Base-by-base conservation (phyloP, 2,329 filamentous ascomycete species). In the Fusarium oxysporum region DNA sequence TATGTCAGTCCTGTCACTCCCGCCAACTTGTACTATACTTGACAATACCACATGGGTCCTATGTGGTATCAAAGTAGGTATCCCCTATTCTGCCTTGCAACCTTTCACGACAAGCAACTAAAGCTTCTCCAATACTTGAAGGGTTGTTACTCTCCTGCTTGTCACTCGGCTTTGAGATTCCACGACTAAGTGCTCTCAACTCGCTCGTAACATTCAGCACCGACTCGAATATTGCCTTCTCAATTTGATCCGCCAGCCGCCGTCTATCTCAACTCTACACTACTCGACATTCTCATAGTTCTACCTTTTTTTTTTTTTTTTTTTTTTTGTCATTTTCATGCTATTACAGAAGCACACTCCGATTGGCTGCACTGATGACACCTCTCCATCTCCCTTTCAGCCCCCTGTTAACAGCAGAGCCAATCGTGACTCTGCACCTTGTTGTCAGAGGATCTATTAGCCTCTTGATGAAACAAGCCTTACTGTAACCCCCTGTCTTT, bases 391-490 rank as follows among this genome's bases (percentile, higher is more conserved):
- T 72, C 43, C 35, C 53, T 48, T 32, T 25, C 44, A 56, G 48
- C 61, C 40, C 69, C 66, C 59, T 66, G 43, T 30, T 19, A 43
- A 48, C 25, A 58, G 33, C 40, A 45, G 38, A 59, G 11, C 76
- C 76, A 77, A 77, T 77, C 71, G 73, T 17, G 19, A 45, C 32
- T 35, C 65, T n/a, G 62, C 57, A 68, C 44, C 33, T 51, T 50
- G 62, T 64, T 58, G 65, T 71, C 45, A 61, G 74, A 74, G 74
- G 60, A 75, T 71, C 65, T 78, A 47, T 74, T 76, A 77, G 72
- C 60, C 62, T 68, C 61, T 50, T 53, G 62, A 68, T 78, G 76
- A 78, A 78, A 78, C 76, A 75, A 76, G 73, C 76, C 73, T 73
- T 78, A 70, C 66, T 64, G 43, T 65, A 12, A 40, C 28, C 53